Conservation (phyloP, 2,329 filamentous ascomycete species). For the Didymella lethalis region DNA sequence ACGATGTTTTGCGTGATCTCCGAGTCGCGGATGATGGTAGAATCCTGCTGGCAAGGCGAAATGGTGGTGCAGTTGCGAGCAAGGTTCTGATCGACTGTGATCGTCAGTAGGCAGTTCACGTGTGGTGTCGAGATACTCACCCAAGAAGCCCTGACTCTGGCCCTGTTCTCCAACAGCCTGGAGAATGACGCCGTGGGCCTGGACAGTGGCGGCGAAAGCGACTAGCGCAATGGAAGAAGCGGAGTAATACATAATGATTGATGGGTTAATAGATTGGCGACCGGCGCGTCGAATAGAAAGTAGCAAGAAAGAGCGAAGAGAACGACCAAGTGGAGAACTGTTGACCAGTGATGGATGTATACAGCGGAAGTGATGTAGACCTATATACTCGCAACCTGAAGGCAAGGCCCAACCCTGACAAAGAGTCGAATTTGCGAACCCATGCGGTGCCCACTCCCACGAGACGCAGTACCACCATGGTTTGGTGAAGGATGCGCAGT, state of each 20-base stretch:
- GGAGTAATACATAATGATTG: constrained; percentile 40
- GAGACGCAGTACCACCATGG: constrained; percentile 31
- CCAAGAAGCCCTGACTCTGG: constrained; percentile 45
- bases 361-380: constrained; percentile 3
- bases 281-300: constrained; percentile 42
- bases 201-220: constrained; percentile 40
- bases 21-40: constrained; percentile 47
- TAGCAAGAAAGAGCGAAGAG: constrained; percentile 27
- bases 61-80: constrained; percentile 51
- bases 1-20: constrained; percentile 51
- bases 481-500: constrained; percentile 19
- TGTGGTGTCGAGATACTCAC: constrained; percentile 11
- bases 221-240: constrained; percentile 41
- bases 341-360: constrained; percentile 12
- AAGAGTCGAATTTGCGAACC: constrained; percentile 16
- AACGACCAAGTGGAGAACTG: constrained; percentile 19
- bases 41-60: constrained; percentile 50
- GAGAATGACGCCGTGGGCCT: constrained; percentile 45
- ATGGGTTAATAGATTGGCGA: constrained; percentile 29
- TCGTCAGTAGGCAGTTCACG: constrained; percentile 8
- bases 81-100: constrained; percentile 43
- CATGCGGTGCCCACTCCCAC: constrained; percentile 34
- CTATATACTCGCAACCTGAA: constrained; percentile 28
- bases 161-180: constrained; percentile 40
- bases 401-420: constrained; percentile 1